Conservation (phyloP, 1,284 basidiomycete species). For the Trichosporon ovoides region DNA sequence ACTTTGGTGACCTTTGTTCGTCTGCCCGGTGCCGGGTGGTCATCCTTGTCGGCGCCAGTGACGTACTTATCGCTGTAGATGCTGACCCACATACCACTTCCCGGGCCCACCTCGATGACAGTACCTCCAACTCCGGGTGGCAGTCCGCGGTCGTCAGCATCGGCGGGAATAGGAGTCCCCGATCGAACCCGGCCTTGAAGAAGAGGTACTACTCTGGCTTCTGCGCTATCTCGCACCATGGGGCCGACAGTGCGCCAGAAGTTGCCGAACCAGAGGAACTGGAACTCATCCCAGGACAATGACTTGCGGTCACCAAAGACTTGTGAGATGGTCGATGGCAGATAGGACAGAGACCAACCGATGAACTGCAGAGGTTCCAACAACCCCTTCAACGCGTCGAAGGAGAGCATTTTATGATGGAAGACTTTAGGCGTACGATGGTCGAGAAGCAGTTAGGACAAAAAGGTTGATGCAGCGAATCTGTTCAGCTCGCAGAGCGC, state of each 20-base stretch:
- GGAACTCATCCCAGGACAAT: slow-evolving; percentile 11
- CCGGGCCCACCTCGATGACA: slow-evolving; percentile 21
- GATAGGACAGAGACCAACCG: slow-evolving; percentile 6
- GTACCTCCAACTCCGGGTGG: slow-evolving; percentile 14
- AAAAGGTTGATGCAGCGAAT: too few relatives aligned
- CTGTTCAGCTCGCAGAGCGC: background rate
- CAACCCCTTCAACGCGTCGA: background rate
- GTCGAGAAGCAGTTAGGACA: background rate
- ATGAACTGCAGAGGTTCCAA: slow-evolving; percentile 15
- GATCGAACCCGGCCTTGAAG: slow-evolving; percentile 19
- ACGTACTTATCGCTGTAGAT: slow-evolving; percentile 21
- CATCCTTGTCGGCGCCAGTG: background rate
- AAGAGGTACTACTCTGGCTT: slow-evolving; percentile 16
- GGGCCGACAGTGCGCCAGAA: slow-evolving; percentile 15
- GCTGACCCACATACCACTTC: slow-evolving; percentile 20
- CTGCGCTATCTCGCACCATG: slow-evolving; percentile 11
- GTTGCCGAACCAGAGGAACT: slow-evolving; percentile 16
- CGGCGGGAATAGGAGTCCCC: background rate
- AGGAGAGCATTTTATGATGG: background rate
- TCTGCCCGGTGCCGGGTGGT: background rate
- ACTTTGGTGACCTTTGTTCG: slow-evolving; percentile 5
- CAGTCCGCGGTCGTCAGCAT: background rate
- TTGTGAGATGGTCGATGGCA: slow-evolving; percentile 10
- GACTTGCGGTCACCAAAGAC: background rate
- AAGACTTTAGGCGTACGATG: background rate